Base-by-base conservation (phyloP, 768 basidiomycete species). In the Rhodotorula paludigena region DNA sequence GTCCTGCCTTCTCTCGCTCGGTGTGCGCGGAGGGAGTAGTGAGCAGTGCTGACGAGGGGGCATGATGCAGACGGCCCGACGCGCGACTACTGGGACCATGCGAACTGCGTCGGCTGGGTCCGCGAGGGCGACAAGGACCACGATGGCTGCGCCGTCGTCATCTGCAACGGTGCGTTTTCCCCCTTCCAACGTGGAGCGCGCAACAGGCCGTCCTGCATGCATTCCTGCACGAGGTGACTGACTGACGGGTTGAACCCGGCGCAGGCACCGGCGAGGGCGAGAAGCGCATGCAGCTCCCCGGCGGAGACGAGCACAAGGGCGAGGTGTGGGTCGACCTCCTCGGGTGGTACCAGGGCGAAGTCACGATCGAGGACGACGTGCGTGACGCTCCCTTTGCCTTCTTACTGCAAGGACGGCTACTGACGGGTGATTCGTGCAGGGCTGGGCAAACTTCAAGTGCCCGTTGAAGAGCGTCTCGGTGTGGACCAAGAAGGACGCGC, bases 271-370 rank as follows among this genome's bases (percentile, higher is more conserved):
- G n/a, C 28, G 69, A 79, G n/a, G 79, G 80, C 18, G 56, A 69
- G 28, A 80, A 81, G 75, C 72, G 78, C 49, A 78, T 79, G 76
- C 80, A 81, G 64, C 49, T 72, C 25, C 64, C 66, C 20, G 54
- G 63, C 25, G 54, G 45, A 18, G 59, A 78, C 73, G 78, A 79
- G 45, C 81, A 80, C 66, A 78, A 78, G 9, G 82, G 82, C 5
- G 80, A 82, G 74, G 77, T 75, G 33, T 82, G 80, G 80, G 80
- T 80, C 8, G 82, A 82, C 69, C 74, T 79, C 25, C 74, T 82
- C 18, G 81, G 81, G 9, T 82, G 82, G 82, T 75, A 77, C 53
- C 75, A 81, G 59, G 81, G 57, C 44, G 80, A 80, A 68, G 71
- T 82, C 60, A 77, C 74, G n/a, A 80, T 82, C 41, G 80, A 77